Base-by-base conservation (phyloP, 225 moss, liverwort and hornwort genomes). In the Climacium dendroides region DNA sequence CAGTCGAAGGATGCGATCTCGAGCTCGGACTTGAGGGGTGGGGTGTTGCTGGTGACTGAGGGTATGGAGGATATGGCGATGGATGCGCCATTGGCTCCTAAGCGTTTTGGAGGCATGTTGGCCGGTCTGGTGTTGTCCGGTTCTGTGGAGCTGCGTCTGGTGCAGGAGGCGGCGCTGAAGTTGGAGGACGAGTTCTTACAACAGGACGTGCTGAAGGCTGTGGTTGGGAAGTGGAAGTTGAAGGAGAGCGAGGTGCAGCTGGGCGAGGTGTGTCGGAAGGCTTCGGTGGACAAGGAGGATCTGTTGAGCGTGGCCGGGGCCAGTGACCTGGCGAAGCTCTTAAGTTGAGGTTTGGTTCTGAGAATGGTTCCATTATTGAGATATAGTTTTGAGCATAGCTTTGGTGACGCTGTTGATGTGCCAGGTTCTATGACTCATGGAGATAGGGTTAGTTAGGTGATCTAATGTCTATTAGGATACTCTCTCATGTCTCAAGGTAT, bases 41-140 rank as follows among this genome's bases (percentile, higher is more conserved):
- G 95, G 52, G 94, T 96, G 83, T 74, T 95, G 60, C 85, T 79
- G 61, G 87, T 94, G 69, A 85, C 95, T 24, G 94, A 94, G 91
- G 91, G 94, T 47, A 82, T 97, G 83, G 97, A 96, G 89, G 97
- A 95, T 72, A 59, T 96, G 87, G 88, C 93, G 4, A 93, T 97
- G 90, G 97, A 97, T 62, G 96, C 95, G 39, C 97, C 97, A 2
- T 81, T 96, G 92, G 97, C 97, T 60, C 95, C 96, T 58, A 96
- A 94, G 90, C 93, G 85, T 10, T 85, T 95, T 43, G 97, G 96
- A 63, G 91, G 85, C 60, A 76, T 96, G 88, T 54, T 95, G 85
- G 92, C 93, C 12, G 88, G 90, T 59, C 63, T 97, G 74, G 83
- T 94, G 53, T 64, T 93, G 83, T 75, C 91, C 35, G 95, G 92